These are phyloP conservation scores for Clathrus columnatus DNA, from an alignment of 768 basidiomycete genomes.

Conservation along the genomic window DNA sequence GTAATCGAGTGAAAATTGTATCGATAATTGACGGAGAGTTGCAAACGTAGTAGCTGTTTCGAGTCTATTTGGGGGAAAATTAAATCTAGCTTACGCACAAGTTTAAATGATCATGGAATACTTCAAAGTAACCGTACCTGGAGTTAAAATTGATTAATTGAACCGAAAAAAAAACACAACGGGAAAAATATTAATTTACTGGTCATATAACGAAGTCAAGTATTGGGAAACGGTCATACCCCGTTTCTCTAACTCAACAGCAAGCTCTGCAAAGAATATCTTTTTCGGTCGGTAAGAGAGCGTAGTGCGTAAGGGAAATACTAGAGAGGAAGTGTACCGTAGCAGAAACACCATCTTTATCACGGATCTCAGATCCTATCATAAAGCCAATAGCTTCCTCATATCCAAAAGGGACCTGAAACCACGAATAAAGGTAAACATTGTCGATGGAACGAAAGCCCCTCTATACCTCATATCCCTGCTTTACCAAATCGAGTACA, in stretches of 20 bases:
- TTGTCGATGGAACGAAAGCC: not conserved
- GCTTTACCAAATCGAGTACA: constrained; percentile 50
- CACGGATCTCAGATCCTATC: constrained; percentile 70
- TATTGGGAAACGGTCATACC: constrained; percentile 49
- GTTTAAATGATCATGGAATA: constrained; percentile 17
- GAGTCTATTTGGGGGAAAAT: constrained; percentile 39
- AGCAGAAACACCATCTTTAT: constrained; percentile 85
- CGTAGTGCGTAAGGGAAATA: not conserved
- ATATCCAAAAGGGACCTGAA: constrained; percentile 56
- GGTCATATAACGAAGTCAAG: constrained; percentile 54
- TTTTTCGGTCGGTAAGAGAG: constrained; percentile 23
- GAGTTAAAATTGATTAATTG: not conserved
- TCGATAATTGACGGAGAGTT: constrained; percentile 57
- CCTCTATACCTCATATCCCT: constrained; percentile 53
- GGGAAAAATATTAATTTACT: constrained; percentile 38
- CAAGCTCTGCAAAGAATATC: constrained; percentile 66
- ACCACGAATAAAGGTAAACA: not conserved
- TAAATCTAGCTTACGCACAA: not conserved
- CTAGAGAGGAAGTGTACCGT: constrained; percentile 34
- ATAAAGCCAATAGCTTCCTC: constrained; percentile 92
- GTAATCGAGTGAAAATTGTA: constrained; percentile 57
- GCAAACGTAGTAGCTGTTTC: constrained; percentile 78
- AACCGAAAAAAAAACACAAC: not conserved
- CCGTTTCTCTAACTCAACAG: constrained; percentile 36
- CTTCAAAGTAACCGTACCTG: constrained; percentile 73